Conservation (phyloP, 1,139 yeast species). For the Hansenula sp. region DNA sequence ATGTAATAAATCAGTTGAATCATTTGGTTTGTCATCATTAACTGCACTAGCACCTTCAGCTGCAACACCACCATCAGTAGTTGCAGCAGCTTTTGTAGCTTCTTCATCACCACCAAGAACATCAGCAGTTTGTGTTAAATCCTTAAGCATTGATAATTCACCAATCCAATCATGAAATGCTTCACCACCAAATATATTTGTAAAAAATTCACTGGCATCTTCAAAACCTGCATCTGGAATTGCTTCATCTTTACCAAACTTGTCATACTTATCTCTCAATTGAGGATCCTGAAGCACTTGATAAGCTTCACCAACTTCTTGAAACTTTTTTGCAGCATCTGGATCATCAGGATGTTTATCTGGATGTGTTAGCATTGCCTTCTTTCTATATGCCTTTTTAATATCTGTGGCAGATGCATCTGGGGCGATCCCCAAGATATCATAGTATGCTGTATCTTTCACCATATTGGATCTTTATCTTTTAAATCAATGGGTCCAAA, state of each 20-base stretch:
- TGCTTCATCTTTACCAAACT: slow-evolving; percentile 62
- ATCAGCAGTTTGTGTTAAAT: slow-evolving; percentile 55
- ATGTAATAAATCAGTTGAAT: slow-evolving; percentile 9
- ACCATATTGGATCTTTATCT: slow-evolving; percentile 49
- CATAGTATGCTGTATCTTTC: slow-evolving; percentile 90
- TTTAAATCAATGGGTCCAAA: no score
- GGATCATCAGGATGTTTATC: slow-evolving; percentile 92
- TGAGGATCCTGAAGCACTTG: slow-evolving; percentile 61
- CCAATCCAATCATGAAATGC: slow-evolving; percentile 75
- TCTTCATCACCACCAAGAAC: slow-evolving; percentile 29
- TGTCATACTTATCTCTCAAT: slow-evolving; percentile 58
- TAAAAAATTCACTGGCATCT: slow-evolving; percentile 67
- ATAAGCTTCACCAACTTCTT: slow-evolving; percentile 67
- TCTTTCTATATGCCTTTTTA: slow-evolving; percentile 88
- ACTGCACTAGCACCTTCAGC: slow-evolving; percentile 13
- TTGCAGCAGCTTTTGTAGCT: slow-evolving; percentile 18
- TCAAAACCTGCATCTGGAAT: slow-evolving; percentile 66
- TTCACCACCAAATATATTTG: slow-evolving; percentile 75
- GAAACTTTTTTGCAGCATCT: slow-evolving; percentile 61
- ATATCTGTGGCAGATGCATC: slow-evolving; percentile 80
- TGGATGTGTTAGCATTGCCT: slow-evolving; percentile 88
- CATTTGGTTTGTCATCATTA: slow-evolving; percentile 5
- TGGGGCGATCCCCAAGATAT: slow-evolving; percentile 59
- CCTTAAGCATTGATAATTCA: slow-evolving; percentile 59
- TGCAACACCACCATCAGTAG: slow-evolving; percentile 15